Percentiles rank a stretch among this genome's conserved stretches.
These are phyloP conservation scores for Cercospora beticola DNA, from an alignment of 2,329 filamentous ascomycete species.

Conservation along the genomic window DNA sequence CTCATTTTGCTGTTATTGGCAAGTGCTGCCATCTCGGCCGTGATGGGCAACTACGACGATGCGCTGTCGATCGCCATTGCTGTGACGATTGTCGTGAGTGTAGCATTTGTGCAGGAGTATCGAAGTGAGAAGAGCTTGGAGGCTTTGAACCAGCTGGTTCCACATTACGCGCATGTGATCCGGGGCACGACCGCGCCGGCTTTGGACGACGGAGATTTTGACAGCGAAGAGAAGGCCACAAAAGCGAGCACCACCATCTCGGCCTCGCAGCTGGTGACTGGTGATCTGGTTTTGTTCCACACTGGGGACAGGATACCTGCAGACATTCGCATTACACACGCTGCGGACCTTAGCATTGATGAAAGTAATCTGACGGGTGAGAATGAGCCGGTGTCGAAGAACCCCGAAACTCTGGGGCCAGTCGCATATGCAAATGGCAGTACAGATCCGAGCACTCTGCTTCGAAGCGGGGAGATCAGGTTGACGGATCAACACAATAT, in stretches of 20 bases:
- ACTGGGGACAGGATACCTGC: conserved; percentile 96
- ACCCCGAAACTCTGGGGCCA: conserved; percentile 58
- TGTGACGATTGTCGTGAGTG: conserved; percentile 93
- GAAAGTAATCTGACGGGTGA: conserved; percentile 96
- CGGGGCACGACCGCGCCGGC: conserved; percentile 45
- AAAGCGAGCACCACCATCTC: conserved; percentile 79
- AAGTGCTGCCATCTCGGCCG: conserved; percentile 81
- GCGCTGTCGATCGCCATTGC: conserved; percentile 93
- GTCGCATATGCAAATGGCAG: conserved; percentile 28
- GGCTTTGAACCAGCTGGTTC: conserved; percentile 87
- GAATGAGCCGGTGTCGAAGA: conserved; percentile 86
- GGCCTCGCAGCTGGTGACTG: conserved; percentile 82
- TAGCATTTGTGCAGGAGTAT: conserved; percentile 97
- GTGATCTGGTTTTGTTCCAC: conserved; percentile 89
- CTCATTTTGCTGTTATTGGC: conserved; percentile 87
- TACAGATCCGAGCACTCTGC: conserved; percentile 19
- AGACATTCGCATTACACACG: conserved; percentile 89
- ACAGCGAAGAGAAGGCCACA: conserved; percentile 62
- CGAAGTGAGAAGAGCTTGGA: conserved; percentile 96
- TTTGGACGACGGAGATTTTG: conserved; percentile 49
- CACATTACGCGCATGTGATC: conserved; percentile 93
- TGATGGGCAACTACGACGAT: conserved; percentile 93
- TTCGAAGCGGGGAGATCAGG: conserved; percentile 60
- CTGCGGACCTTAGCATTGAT: conserved; percentile 87
- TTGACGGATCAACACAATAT: conserved; percentile 82